phyloP scores from a whole-genome alignment of 768 basidiomycete genomes.

The Rubroboletus satanas region DNA sequence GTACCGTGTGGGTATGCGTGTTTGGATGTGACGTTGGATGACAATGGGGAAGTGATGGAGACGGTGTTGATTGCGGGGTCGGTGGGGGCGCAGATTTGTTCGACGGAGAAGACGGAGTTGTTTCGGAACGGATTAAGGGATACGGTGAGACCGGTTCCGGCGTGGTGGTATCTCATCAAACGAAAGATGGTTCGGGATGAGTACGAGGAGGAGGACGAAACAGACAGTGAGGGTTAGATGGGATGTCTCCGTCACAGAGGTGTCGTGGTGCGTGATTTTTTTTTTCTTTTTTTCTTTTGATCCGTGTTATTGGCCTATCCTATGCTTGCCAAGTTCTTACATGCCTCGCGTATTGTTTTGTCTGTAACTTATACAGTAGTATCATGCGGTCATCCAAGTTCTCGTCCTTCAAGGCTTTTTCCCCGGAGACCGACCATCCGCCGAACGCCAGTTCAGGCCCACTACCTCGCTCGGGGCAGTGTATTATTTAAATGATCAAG shows the following conservation, averaged over 20 bases:
- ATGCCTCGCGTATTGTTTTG: background rate
- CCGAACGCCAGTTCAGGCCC: background rate
- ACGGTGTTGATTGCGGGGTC: conserved; percentile 31
- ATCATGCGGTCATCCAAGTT: background rate
- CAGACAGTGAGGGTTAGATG: background rate
- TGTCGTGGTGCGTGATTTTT: background rate
- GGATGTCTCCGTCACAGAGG: background rate
- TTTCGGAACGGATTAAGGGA: conserved; percentile 32
- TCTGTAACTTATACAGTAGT: background rate
- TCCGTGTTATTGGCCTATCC: background rate
- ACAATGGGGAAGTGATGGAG: conserved; percentile 24
- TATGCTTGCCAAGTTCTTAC: background rate
- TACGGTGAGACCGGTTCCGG: conserved; percentile 29
- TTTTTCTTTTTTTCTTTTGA: background rate
- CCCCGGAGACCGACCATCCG: background rate
- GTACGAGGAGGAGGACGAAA: background rate
- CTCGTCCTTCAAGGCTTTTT: background rate
- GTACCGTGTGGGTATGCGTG: conserved; percentile 30
- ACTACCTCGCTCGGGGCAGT: too few species aligned
- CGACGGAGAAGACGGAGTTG: conserved; percentile 27
- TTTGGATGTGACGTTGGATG: conserved; percentile 28
- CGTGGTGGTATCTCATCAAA: conserved; percentile 32
- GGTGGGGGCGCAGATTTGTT: conserved; percentile 29
- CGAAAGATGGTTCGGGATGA: background rate
- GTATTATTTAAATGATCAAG: too few species aligned